Base-by-base conservation (phyloP, 192 early-diverging fungal species). In the Gamsiella multidivaricata region DNA sequence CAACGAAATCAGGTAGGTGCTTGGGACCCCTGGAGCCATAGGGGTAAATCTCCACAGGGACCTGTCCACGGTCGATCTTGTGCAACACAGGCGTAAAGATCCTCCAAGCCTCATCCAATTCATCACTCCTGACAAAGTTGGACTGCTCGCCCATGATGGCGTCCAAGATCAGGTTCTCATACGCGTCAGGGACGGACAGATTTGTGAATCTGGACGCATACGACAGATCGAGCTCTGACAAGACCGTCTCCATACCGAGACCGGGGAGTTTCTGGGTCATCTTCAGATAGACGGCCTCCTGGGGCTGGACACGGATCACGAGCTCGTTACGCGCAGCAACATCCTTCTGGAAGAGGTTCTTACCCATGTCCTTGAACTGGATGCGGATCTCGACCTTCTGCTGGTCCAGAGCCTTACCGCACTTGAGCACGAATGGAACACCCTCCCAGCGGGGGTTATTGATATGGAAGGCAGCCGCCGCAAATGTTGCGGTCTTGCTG, bases 401-500 rank as follows among this genome's bases (percentile, higher is more conserved):
- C 70, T 94, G 89, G 80, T 98, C 90, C 65, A 97, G 46, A 80
- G 88, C 90, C 70, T 96, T 96, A 50, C 94, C 94, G 45, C 90
- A 91, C 82, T 91, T 91, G 42, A 96, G 86, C 52, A 95, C 94
- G 72, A 95, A 95, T 18, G 94, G 94, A 32, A 95, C 94, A 46
- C 90, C 93, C 63, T 94, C 89, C 97, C 97, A 98, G 46, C 97
- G 94, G 54, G 96, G 95, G 85, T 96, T 97, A 70, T 97, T 88
- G 61, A 98, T 94, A 60, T 90, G 88, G 76, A 96, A 88, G 11
- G 93, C 93, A 32, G 89, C 87, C 11, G 93, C 93, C 7, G 97
- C 97, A 76, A 90, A 99, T 2, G 97, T 99, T 26, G 97, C 94
- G 18, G 94, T 94, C 43, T 88, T 85, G 43, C 93, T 95, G 37